Evolutionary conservation across 352 stramenopile species (phyloP).

Genomic region (Phytophthora gonapodyides): DNA sequence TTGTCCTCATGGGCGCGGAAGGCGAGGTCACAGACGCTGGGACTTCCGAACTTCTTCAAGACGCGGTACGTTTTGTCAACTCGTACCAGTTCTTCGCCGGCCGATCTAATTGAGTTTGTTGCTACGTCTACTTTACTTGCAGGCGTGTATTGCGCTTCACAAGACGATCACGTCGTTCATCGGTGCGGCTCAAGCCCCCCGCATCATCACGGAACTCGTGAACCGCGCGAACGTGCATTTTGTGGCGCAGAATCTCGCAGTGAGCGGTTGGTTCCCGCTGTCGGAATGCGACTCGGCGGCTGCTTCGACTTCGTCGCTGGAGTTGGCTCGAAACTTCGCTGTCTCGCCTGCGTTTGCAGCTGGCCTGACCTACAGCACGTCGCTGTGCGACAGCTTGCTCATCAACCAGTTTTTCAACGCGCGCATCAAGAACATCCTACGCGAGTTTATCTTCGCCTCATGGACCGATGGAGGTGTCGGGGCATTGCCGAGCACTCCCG

Average conservation of each 20-base stretch:
- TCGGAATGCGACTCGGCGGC: slow-evolving; percentile 33
- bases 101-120: not conserved
- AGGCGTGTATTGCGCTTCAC: slow-evolving; percentile 74
- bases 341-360: slow-evolving; percentile 75
- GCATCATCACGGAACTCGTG: slow-evolving; percentile 79
- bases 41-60: slow-evolving; percentile 69
- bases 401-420: slow-evolving; percentile 90
- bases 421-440: slow-evolving; percentile 85
- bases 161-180: slow-evolving; percentile 75
- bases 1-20: slow-evolving; percentile 80
- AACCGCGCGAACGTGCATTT: slow-evolving; percentile 85
- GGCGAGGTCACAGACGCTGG: slow-evolving; percentile 58
- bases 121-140: slow-evolving; percentile 2
- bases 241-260: slow-evolving; percentile 70
- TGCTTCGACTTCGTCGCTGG: slow-evolving; percentile 45
- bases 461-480: slow-evolving; percentile 59
- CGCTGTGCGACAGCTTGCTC: slow-evolving; percentile 80
- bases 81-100: not conserved
- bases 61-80: slow-evolving; percentile 50
- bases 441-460: slow-evolving; percentile 85
- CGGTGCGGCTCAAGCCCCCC: slow-evolving; percentile 52
- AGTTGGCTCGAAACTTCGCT: slow-evolving; percentile 70
- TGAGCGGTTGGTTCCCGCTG: slow-evolving; percentile 72
- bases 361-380: slow-evolving; percentile 83
- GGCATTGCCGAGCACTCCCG: slow-evolving; percentile 24